Evolutionary conservation across 768 basidiomycete genomes (phyloP).

Genomic region (Agaricus blazei): DNA sequence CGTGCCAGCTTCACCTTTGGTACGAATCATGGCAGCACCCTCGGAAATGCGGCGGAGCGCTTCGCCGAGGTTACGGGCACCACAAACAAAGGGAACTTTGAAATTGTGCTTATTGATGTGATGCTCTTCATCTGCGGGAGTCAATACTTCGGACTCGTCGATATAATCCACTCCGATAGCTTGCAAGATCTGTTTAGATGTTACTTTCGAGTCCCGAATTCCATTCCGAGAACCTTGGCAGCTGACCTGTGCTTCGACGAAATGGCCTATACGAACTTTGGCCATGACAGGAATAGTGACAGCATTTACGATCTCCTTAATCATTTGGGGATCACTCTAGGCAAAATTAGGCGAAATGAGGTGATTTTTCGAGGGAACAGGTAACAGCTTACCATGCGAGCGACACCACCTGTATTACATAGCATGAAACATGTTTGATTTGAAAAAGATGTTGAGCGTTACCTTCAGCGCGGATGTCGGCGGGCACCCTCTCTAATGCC

Average conservation of each 20-base stretch:
- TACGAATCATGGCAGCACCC: slow-evolving; percentile 97
- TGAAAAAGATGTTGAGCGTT: not conserved
- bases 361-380: not conserved
- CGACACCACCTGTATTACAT: slow-evolving; percentile 64
- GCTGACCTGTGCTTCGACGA: slow-evolving; percentile 88
- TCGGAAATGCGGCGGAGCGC: slow-evolving; percentile 95
- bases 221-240: not conserved
- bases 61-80: slow-evolving; percentile 92
- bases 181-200: slow-evolving; percentile 71
- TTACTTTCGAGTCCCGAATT: not conserved
- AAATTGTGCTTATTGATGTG: slow-evolving; percentile 96
- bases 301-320: slow-evolving; percentile 91
- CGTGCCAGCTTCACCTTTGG: slow-evolving; percentile 90
- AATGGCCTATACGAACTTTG: slow-evolving; percentile 94
- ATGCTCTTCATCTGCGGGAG: slow-evolving; percentile 92
- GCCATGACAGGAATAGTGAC: slow-evolving; percentile 98
- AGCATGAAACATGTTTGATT: slow-evolving; percentile 4
- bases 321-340: slow-evolving; percentile 94
- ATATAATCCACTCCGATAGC: slow-evolving; percentile 94
- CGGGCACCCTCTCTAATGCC: slow-evolving; percentile 93
- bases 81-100: slow-evolving; percentile 96
- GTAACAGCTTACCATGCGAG: slow-evolving; percentile 73
- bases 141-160: slow-evolving; percentile 92
- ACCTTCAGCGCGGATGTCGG: slow-evolving; percentile 85
- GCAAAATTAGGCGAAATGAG: slow-evolving; percentile 14